Percentiles rank a stretch among this genome's conserved stretches.
phyloP scores from a whole-genome alignment of 305 asterid species.

The Fraxinus platypoda region DNA sequence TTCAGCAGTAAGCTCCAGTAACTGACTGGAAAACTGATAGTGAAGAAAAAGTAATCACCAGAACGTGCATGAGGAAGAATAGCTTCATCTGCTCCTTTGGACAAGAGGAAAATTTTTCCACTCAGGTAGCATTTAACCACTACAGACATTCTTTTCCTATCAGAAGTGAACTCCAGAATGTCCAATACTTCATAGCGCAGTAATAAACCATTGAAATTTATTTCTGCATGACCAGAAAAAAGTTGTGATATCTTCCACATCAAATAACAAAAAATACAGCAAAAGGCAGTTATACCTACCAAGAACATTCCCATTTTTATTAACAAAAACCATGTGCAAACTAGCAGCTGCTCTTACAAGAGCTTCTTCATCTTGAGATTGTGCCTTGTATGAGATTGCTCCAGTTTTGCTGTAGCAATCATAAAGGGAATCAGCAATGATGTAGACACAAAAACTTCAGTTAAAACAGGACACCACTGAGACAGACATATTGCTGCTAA shows the following conservation, averaged over 20 bases:
- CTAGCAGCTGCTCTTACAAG: conserved; percentile 92
- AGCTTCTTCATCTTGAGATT: conserved; percentile 99
- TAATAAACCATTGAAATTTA: conserved; percentile 63
- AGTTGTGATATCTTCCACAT: conserved; percentile 19
- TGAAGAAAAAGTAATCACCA: conserved; percentile 44
- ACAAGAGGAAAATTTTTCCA: conserved; percentile 66
- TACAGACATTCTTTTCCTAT: conserved; percentile 93
- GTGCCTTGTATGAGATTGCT: conserved; percentile 75
- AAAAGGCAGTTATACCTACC: conserved; percentile 45
- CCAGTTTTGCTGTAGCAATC: conserved; percentile 61
- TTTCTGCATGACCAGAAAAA: conserved; percentile 56
- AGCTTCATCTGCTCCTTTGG: conserved; percentile 97
- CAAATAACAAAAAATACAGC: conserved; percentile 1
- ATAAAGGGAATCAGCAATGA: conserved; percentile 11
- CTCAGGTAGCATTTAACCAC: conserved; percentile 71
- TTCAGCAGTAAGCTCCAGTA: not conserved
- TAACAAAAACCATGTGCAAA: conserved; percentile 69
- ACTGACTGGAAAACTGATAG: not conserved
- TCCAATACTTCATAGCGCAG: conserved; percentile 82
- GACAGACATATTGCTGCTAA: not conserved
- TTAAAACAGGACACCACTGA: conserved; percentile 20
- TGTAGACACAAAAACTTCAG: conserved; percentile 13
- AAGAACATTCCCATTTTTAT: conserved; percentile 63
- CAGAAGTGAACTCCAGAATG: conserved; percentile 91
- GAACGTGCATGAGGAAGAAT: conserved; percentile 71